These are phyloP conservation scores for Sugiyamaella sp. DNA, from an alignment of 1,139 yeast genomes.

Conservation along the genomic window DNA sequence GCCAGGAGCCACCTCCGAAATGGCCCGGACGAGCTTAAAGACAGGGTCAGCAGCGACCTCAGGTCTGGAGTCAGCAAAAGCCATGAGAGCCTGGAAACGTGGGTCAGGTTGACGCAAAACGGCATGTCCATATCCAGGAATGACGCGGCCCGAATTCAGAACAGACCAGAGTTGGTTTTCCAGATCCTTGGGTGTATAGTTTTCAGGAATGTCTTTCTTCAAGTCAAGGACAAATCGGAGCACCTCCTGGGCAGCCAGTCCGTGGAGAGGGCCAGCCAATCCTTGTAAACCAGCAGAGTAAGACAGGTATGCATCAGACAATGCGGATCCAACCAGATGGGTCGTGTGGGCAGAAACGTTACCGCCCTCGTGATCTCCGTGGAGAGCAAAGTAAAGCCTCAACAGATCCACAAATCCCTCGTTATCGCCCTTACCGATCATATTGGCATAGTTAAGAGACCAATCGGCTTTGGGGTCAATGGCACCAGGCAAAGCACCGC, in stretches of 20 bases:
- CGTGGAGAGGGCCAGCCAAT: slow-evolving; percentile 97
- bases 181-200: slow-evolving; percentile 66
- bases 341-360: slow-evolving; percentile 98
- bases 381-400: slow-evolving; percentile 92
- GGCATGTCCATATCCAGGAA: slow-evolving; percentile 98
- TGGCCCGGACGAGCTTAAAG: slow-evolving; percentile 66
- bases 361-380: slow-evolving; percentile 99
- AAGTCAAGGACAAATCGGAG: slow-evolving; percentile 88
- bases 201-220: slow-evolving; percentile 73
- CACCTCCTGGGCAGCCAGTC: slow-evolving; percentile 98
- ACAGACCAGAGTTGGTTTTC: slow-evolving; percentile 91
- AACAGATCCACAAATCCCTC: slow-evolving; percentile 83
- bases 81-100: slow-evolving; percentile 96
- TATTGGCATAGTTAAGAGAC: slow-evolving; percentile 84
- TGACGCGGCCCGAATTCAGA: slow-evolving; percentile 88
- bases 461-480: slow-evolving; percentile 81
- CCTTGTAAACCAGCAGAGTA: slow-evolving; percentile 96
- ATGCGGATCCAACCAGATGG: slow-evolving; percentile 94
- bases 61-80: slow-evolving; percentile 62
- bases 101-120: slow-evolving; percentile 97
- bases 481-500: slow-evolving; percentile 65
- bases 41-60: slow-evolving; percentile 45
- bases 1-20: slow-evolving; percentile 93
- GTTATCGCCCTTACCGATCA: slow-evolving; percentile 82
- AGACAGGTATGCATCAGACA: slow-evolving; percentile 90